Conservation (phyloP, 306 rosid species). For the Sphenostylis stenocarpa region DNA sequence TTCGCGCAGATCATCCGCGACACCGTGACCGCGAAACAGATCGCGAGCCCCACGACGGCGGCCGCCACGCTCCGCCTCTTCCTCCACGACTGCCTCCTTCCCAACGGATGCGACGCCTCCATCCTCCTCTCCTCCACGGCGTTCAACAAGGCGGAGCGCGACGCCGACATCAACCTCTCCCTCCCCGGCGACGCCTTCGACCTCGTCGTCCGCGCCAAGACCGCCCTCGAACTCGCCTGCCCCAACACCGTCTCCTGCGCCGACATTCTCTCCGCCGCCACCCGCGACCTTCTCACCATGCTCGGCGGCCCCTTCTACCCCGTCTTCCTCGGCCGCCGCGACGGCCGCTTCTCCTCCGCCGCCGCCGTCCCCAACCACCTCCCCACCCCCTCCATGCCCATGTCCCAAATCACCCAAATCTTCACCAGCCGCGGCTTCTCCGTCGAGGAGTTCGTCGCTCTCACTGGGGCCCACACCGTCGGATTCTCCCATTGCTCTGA, state of each 20-base stretch:
- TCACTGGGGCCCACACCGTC: slow-evolving; percentile 83
- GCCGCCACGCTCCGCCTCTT: slow-evolving; percentile 63
- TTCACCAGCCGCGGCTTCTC: slow-evolving; percentile 65
- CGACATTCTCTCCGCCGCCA: slow-evolving; percentile 55
- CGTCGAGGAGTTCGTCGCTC: slow-evolving; percentile 72
- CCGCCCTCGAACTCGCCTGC: slow-evolving; percentile 57
- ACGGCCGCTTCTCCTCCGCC: slow-evolving; percentile 48
- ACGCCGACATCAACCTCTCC: slow-evolving; percentile 58
- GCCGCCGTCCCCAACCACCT: slow-evolving; percentile 45
- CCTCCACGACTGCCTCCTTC: slow-evolving; percentile 68
- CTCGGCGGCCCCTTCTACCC: slow-evolving; percentile 58
- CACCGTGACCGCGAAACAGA: slow-evolving; percentile 48
- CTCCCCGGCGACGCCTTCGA: slow-evolving; percentile 74
- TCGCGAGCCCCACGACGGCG: slow-evolving; percentile 53
- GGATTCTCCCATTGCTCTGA: slow-evolving; percentile 81
- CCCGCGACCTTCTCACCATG: slow-evolving; percentile 57
- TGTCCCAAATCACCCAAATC: slow-evolving; percentile 47
- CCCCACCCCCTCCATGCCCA: slow-evolving; percentile 60
- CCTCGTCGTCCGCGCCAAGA: slow-evolving; percentile 57
- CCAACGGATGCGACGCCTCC: slow-evolving; percentile 70
- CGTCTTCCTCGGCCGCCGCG: slow-evolving; percentile 53
- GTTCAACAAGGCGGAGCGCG: slow-evolving; percentile 58
- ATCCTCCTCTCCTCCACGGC: slow-evolving; percentile 57
- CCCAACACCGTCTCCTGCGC: slow-evolving; percentile 66
- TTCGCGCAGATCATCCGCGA: slow-evolving; percentile 49